Conservation (phyloP, 139 green algal genomes). For the Axilococcus clingmanii region DNA sequence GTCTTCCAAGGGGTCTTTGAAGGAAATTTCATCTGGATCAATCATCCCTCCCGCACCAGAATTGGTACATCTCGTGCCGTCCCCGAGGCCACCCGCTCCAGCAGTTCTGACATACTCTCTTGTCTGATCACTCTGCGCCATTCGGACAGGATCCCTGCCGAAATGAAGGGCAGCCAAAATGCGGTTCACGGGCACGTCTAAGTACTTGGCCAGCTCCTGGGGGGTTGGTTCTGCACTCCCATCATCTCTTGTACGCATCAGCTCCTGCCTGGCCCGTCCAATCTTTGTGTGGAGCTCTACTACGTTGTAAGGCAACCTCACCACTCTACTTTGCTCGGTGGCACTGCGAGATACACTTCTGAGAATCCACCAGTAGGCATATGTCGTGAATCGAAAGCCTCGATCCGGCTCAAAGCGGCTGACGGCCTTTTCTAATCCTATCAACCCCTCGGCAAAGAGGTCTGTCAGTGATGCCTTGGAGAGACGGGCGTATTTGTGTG, state of each 20-base stretch:
- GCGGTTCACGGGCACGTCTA: slow-evolving; percentile 14
- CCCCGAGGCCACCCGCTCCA: neutral
- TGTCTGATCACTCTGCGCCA: neutral
- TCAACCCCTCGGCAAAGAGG: slow-evolving; percentile 34
- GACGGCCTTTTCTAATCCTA: slow-evolving; percentile 40
- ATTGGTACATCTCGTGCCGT: neutral
- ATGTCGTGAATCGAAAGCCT: slow-evolving; percentile 79
- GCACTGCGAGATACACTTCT: slow-evolving; percentile 64
- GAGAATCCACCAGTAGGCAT: slow-evolving; percentile 81
- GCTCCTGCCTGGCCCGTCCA: neutral
- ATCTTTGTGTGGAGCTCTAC: slow-evolving; percentile 25
- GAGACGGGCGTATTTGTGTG: slow-evolving; percentile 19
- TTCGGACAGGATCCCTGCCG: neutral
- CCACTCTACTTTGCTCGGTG: slow-evolving; percentile 49
- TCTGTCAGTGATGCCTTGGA: slow-evolving; percentile 14
- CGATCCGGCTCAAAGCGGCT: slow-evolving; percentile 63
- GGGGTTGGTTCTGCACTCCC: slow-evolving; percentile 3
- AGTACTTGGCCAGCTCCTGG: slow-evolving; percentile 8
- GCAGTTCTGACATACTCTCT: neutral
- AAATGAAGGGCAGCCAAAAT: slow-evolving; percentile 14
- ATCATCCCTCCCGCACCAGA: neutral
- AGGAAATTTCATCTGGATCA: slow-evolving; percentile 24
- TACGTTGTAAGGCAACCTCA: slow-evolving; percentile 48
- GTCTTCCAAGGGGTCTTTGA: neutral
- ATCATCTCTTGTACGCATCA: slow-evolving; percentile 3